Percentiles rank a stretch among this genome's conserved stretches.
These are phyloP conservation scores for Aschersonia sp. DNA, from an alignment of 2,329 filamentous ascomycete genomes.

Conservation along the genomic window DNA sequence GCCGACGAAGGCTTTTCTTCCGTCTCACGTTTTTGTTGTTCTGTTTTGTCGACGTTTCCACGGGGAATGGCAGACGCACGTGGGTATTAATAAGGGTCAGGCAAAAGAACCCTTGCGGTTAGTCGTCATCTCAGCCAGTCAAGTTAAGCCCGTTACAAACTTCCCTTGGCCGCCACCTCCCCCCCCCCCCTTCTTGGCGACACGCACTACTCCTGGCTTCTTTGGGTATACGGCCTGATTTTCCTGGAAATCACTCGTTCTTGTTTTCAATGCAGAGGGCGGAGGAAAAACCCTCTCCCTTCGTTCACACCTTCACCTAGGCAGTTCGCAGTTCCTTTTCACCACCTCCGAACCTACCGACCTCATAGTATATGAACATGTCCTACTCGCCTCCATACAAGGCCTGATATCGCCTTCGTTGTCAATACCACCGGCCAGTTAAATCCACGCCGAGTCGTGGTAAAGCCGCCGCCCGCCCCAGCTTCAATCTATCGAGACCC, in stretches of 20 bases:
- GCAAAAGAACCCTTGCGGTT: slow-evolving; percentile 7
- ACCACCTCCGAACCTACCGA: not conserved
- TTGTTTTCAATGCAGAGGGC: not conserved
- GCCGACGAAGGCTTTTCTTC: not conserved
- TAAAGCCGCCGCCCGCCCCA: not conserved
- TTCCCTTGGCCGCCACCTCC: not conserved
- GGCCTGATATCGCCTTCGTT: not conserved
- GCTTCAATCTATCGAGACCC: not conserved
- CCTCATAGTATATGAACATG: not conserved
- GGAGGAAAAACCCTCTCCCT: too few relatives aligned
- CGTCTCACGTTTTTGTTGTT: not conserved
- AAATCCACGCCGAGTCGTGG: not conserved
- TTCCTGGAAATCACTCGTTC: not conserved
- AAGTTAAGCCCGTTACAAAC: not conserved
- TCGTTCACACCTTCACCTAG: too few relatives aligned
- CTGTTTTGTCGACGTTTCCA: not conserved
- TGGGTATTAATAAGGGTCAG: not conserved
- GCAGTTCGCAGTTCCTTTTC: too few relatives aligned
- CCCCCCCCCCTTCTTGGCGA: not conserved
- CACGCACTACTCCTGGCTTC: not conserved
- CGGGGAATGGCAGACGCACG: not conserved
- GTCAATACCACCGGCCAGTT: not conserved
- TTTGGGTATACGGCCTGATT: too few relatives aligned
- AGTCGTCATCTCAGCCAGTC: not conserved
- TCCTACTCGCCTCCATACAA: not conserved